A percentile compares a stretch with the other conserved stretches of the same genome.
Evolutionary conservation across 2,329 filamentous ascomycete species (phyloP).

Genomic region (Epichloe glyceriae): DNA sequence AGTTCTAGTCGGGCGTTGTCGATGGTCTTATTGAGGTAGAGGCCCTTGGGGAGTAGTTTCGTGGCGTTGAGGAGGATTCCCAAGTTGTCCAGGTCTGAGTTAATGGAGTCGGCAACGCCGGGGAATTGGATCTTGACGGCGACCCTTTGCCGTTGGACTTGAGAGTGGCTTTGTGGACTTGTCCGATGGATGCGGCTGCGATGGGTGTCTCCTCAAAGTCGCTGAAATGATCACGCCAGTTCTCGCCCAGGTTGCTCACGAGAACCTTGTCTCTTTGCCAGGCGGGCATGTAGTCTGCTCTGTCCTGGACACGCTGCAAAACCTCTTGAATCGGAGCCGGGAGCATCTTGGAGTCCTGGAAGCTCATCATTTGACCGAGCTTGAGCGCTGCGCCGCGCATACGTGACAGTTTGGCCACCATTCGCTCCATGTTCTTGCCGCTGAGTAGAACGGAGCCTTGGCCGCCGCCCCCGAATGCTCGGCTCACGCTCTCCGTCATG

Average conservation of each 20-base stretch:
- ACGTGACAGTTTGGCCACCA: conserved; percentile 83
- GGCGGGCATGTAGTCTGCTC: conserved; percentile 94
- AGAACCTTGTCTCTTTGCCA: conserved; percentile 85
- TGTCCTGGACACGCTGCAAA: conserved; percentile 86
- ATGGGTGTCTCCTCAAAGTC: conserved; percentile 86
- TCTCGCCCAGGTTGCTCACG: conserved; percentile 58
- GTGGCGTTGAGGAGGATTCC: conserved; percentile 84
- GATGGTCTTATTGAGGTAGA: conserved; percentile 95
- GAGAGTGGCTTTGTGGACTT: conserved; percentile 79
- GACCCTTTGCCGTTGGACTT: conserved; percentile 63
- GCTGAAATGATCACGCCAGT: conserved; percentile 75
- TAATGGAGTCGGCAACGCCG: conserved; percentile 88
- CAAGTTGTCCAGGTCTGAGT: conserved; percentile 90
- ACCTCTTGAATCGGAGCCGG: conserved; percentile 79
- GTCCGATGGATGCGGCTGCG: conserved; percentile 91
- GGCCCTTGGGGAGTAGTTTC: conserved; percentile 73
- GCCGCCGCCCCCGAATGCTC: conserved; percentile 56
- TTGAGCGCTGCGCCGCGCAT: conserved; percentile 98
- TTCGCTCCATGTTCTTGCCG: conserved; percentile 77
- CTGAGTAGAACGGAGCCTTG: conserved; percentile 76
- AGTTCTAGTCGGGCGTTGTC: conserved; percentile 86
- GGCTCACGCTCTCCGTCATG: conserved; percentile 70
- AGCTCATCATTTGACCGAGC: conserved; percentile 94
- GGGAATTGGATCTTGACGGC: conserved; percentile 98
- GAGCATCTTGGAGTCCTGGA: conserved; percentile 93